These are phyloP conservation scores for Linnemannia exigua DNA, from an alignment of 192 early-diverging fungal genomes.

Conservation along the genomic window DNA sequence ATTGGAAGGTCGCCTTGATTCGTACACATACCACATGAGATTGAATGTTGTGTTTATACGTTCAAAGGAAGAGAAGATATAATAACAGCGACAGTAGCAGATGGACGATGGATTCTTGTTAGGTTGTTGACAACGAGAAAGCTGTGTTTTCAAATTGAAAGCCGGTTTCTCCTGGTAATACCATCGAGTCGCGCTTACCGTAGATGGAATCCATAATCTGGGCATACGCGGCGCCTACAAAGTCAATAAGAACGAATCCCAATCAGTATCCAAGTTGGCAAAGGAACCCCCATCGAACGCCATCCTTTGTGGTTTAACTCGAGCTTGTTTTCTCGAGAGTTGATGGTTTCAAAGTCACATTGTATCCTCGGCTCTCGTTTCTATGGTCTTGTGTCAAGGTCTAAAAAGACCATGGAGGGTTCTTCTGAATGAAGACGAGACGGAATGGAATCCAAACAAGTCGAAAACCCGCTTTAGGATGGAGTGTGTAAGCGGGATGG, in stretches of 20 bases:
- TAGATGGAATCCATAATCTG: constrained; percentile 82
- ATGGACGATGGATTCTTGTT: not conserved
- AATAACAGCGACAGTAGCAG: not conserved
- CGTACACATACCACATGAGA: not conserved
- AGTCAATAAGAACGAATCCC: not conserved
- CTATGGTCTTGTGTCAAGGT: not conserved
- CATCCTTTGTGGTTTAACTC: no score
- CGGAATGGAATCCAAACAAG: no score
- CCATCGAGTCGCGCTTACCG: constrained; percentile 54
- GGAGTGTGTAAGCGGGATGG: no score
- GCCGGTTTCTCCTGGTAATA: no score
- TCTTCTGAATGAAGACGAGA: no score
- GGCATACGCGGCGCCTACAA: constrained; percentile 74
- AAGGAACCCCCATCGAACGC: not conserved
- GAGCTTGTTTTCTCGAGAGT: not conserved
- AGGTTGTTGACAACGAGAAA: not conserved
- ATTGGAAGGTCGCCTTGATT: constrained; percentile 81
- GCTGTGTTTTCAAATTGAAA: not conserved
- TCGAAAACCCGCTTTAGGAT: no score
- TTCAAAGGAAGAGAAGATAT: constrained; percentile 1
- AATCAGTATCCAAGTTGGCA: not conserved
- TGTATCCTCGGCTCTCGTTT: not conserved
- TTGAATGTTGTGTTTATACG: not conserved
- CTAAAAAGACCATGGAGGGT: no score
- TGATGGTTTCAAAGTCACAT: no score